Base-by-base conservation (phyloP, 768 basidiomycete genomes). In the Dendrothele bispora region DNA sequence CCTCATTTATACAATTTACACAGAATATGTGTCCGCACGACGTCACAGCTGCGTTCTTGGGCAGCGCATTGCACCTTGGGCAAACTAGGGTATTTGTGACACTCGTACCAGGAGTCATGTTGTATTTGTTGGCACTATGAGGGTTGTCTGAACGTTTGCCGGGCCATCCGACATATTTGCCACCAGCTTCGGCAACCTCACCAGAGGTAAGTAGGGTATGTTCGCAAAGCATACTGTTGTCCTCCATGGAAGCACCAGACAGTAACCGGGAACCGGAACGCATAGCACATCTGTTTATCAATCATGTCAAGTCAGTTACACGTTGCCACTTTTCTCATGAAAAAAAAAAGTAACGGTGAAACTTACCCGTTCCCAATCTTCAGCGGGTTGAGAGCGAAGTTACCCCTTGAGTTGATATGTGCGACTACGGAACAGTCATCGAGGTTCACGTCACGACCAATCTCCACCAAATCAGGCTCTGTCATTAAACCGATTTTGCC, bases 201-300 rank as follows among this genome's bases (percentile, higher is more conserved):
- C 75, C 75, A 2, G 75, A 75, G 1, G 73, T 69, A 21, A 75
- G 56, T 4, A 77, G 65, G 2, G 74, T 73, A 49, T 77, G 75
- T 56, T 77, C 75, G 53, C 63, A 68, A 6, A 77, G 72, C 70
- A 76, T 72, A 52, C 70, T 73, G 56, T 62, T 63, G 48, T 71
- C 68, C 57, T 77, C 75, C 75, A 77, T 77, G 10, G 74, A 72
- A 10, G 75, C 75, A 6, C 75, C 75, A 6, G 74, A 75, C 22
- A 77, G 67, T 5, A 77, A 60, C 20, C 75, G 65, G 7, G 73
- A 74, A 26, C 75, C 75, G 7, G 71, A 61, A 18, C 75, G 70
- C 64, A 77, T 58, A 0, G 75, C 73, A 49, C 67, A 71, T 29
- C 70, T 72, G 24, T 7, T 41, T 11, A 26, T 21, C 15, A 37